A percentile compares a stretch with the other conserved stretches of the same genome.
Evolutionary conservation across 2,329 filamentous ascomycete genomes (phyloP).

Genomic region (Ceratocystis smalleyi): DNA sequence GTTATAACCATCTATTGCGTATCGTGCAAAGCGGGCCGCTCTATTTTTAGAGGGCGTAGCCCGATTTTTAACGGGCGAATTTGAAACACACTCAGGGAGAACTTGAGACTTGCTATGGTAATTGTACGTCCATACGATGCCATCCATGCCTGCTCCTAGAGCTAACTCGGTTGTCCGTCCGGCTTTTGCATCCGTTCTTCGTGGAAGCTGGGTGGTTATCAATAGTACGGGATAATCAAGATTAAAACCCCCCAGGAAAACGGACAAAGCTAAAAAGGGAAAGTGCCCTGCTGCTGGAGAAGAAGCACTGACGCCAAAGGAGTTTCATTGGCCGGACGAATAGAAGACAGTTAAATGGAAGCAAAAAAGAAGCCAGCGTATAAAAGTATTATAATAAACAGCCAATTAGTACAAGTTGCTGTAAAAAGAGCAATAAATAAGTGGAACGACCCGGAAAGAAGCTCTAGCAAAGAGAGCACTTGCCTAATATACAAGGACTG

Average conservation of each 20-base stretch:
- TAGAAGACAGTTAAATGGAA: not conserved
- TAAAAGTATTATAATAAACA: not conserved
- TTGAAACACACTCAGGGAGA: not conserved
- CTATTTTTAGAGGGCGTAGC: not conserved
- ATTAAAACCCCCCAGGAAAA: not conserved
- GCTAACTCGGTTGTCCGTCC: not conserved
- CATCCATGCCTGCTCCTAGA: not conserved
- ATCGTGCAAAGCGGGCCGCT: not conserved
- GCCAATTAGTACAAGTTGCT: too few species aligned
- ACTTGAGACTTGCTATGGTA: not conserved
- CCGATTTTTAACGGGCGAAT: not conserved
- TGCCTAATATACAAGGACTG: conserved; percentile 3
- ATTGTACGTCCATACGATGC: not conserved
- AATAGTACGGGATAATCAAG: not conserved
- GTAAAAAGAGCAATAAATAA: too few species aligned
- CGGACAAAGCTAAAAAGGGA: not conserved
- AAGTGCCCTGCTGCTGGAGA: not conserved
- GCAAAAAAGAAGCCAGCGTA: not conserved
- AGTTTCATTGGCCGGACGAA: not conserved
- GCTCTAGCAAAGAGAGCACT: not conserved
- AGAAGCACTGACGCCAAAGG: not conserved
- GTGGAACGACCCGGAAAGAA: too few species aligned
- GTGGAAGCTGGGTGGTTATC: too few species aligned
- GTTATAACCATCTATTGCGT: not conserved
- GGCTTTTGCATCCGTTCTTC: too few species aligned